Percentiles rank a stretch among this genome's conserved stretches.
Conservation (phyloP, 1,284 basidiomycete genomes). For the Sporisorium reilianum region DNA sequence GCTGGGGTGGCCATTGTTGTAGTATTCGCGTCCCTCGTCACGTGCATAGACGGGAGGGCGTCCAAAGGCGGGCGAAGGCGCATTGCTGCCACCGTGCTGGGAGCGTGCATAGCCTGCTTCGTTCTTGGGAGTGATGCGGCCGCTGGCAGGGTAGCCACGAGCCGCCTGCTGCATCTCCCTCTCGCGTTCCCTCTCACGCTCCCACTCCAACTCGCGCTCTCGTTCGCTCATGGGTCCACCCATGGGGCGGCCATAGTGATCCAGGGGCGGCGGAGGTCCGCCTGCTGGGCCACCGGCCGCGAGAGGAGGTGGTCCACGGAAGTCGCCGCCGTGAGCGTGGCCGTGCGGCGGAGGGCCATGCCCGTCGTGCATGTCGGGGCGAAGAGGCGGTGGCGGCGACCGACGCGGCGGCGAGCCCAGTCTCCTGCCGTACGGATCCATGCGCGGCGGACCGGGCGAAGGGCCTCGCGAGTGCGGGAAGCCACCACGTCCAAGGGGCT, state of each 20-base stretch:
- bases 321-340: conserved; percentile 31
- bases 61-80: conserved; percentile 48
- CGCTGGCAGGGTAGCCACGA: conserved; percentile 41
- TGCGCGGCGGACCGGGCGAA: conserved; percentile 41
- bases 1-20: conserved; percentile 31
- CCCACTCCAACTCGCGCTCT: conserved; percentile 54
- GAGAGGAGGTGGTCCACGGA: conserved; percentile 36
- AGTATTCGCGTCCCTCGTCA: conserved; percentile 46
- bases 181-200: conserved; percentile 49
- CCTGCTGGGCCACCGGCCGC: conserved; percentile 33
- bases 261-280: conserved; percentile 43
- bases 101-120: conserved; percentile 44
- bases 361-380: conserved; percentile 32
- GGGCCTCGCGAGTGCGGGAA: conserved; percentile 49
- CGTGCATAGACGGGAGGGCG: conserved; percentile 48
- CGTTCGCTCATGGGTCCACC: conserved; percentile 45
- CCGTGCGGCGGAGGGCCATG: conserved; percentile 23
- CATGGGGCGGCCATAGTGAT: conserved; percentile 48
- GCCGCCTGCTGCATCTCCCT: conserved; percentile 44
- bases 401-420: conserved; percentile 48
- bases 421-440: conserved; percentile 45
- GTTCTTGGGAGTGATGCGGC: conserved; percentile 52
- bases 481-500: conserved; percentile 29
- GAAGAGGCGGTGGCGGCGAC: conserved; percentile 41
- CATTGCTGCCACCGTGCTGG: conserved; percentile 52